Conservation (phyloP, 2,329 filamentous ascomycete species). For the Verticillium isaacii region DNA sequence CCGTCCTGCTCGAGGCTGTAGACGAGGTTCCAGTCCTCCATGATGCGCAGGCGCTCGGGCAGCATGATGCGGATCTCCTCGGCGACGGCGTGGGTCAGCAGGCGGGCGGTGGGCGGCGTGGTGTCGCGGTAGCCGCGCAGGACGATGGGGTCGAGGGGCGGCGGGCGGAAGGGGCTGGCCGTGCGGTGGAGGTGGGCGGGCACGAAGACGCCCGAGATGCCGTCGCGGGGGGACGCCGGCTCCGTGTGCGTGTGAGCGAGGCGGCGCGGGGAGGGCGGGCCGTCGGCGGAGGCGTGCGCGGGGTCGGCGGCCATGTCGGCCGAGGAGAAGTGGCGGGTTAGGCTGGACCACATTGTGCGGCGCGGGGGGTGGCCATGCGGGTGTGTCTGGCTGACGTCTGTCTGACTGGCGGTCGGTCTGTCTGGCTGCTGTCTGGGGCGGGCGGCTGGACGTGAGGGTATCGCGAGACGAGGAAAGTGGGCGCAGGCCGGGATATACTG, state of each 20-base stretch:
- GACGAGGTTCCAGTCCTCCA: slow-evolving; percentile 78
- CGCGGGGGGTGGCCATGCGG: background rate
- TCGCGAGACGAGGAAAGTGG: slow-evolving; percentile 3
- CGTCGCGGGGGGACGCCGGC: slow-evolving; percentile 24
- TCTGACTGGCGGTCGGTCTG: no score
- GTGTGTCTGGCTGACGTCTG: background rate
- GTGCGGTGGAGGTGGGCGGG: slow-evolving; percentile 52
- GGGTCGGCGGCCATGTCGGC: slow-evolving; percentile 28
- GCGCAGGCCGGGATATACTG: slow-evolving; percentile 1
- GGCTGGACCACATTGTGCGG: slow-evolving; percentile 48
- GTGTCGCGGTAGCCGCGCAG: slow-evolving; percentile 61
- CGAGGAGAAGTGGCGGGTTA: slow-evolving; percentile 63
- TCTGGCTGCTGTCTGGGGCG: no score
- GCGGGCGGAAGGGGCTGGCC: slow-evolving; percentile 78
- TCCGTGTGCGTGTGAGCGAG: slow-evolving; percentile 19
- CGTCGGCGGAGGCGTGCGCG: slow-evolving; percentile 45
- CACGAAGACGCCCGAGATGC: slow-evolving; percentile 55
- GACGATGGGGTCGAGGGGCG: slow-evolving; percentile 76
- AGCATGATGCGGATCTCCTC: slow-evolving; percentile 91
- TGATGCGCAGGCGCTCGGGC: slow-evolving; percentile 79
- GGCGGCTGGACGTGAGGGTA: background rate
- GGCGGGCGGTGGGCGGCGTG: slow-evolving; percentile 54
- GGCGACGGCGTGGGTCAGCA: slow-evolving; percentile 70
- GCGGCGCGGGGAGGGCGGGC: slow-evolving; percentile 14
- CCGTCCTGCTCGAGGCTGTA: slow-evolving; percentile 94